A percentile compares a stretch with the other conserved stretches of the same genome.
Conservation (phyloP, 2,329 filamentous ascomycete species). For the Nannizzia gypsea region DNA sequence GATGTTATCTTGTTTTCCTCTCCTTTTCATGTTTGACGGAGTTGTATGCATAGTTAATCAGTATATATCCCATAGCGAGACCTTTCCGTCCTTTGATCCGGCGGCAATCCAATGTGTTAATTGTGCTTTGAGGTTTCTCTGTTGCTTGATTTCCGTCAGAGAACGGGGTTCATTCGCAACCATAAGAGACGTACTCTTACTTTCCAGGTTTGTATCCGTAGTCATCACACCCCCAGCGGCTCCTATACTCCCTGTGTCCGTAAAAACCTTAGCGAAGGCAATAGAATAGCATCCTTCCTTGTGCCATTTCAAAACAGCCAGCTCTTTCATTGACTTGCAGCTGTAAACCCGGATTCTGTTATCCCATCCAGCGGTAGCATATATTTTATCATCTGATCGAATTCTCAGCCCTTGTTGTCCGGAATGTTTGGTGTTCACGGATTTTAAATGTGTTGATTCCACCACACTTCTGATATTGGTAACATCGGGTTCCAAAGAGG, state of each 20-base stretch:
- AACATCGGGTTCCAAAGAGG: background rate
- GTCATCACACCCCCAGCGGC: background rate
- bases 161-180: conserved; percentile 13
- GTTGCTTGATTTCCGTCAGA: conserved; percentile 47
- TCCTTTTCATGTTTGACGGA: background rate
- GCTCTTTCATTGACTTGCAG: conserved; percentile 64
- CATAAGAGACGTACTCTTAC: conserved; percentile 7
- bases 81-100: conserved; percentile 87
- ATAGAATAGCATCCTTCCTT: conserved; percentile 73
- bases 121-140: conserved; percentile 52
- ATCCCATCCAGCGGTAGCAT: conserved; percentile 92
- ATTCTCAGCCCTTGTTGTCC: conserved; percentile 75
- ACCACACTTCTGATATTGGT: background rate
- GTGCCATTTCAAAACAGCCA: conserved; percentile 93
- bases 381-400: conserved; percentile 67
- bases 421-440: conserved; percentile 68
- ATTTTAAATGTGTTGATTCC: conserved; percentile 43
- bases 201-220: conserved; percentile 5
- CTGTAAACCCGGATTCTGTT: conserved; percentile 69
- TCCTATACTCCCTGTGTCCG: conserved; percentile 16
- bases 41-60: conserved; percentile 30
- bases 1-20: background rate
- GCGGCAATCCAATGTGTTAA: conserved; percentile 77
- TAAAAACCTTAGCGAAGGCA: conserved; percentile 49
- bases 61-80: conserved; percentile 93